phyloP scores from a whole-genome alignment of 768 basidiomycete genomes.

The Suillus clintonianus region DNA sequence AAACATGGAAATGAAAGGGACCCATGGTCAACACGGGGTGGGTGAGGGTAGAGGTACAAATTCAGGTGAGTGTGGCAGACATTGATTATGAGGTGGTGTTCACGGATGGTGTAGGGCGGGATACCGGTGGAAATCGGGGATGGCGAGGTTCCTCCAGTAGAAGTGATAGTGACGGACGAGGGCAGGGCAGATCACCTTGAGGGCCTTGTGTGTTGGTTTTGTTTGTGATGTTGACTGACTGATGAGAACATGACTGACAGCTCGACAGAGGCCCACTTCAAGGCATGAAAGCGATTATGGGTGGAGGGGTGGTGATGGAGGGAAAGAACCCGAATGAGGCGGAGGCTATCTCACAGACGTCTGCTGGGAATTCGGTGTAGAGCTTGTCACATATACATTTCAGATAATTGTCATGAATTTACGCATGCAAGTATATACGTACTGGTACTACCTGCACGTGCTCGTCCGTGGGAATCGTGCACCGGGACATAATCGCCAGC shows the following conservation, averaged over 20 bases:
- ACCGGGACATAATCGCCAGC: too few relatives aligned
- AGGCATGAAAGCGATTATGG: constrained; percentile 2
- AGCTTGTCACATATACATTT: neutral
- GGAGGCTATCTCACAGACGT: neutral
- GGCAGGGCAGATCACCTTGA: constrained; percentile 59
- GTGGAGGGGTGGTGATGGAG: neutral
- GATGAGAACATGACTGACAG: neutral
- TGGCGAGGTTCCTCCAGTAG: constrained; percentile 34
- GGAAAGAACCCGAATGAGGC: neutral
- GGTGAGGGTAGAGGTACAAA: constrained; percentile 55
- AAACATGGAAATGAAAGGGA: constrained; percentile 10
- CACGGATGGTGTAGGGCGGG: constrained; percentile 25
- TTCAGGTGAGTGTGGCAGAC: constrained; percentile 38
- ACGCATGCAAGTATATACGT: too few relatives aligned
- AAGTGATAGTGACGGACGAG: constrained; percentile 49
- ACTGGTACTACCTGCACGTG: too few relatives aligned
- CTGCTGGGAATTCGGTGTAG: neutral
- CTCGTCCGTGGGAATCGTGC: too few relatives aligned
- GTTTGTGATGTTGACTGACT: neutral
- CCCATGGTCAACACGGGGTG: constrained; percentile 67
- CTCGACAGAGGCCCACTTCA: neutral
- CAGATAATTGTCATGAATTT: too few relatives aligned
- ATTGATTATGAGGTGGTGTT: neutral
- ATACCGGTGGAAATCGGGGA: constrained; percentile 24
- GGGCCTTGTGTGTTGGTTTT: constrained; percentile 49